Conservation (phyloP, 371 early-diverging fungal species). For the Mucor piriformis region DNA sequence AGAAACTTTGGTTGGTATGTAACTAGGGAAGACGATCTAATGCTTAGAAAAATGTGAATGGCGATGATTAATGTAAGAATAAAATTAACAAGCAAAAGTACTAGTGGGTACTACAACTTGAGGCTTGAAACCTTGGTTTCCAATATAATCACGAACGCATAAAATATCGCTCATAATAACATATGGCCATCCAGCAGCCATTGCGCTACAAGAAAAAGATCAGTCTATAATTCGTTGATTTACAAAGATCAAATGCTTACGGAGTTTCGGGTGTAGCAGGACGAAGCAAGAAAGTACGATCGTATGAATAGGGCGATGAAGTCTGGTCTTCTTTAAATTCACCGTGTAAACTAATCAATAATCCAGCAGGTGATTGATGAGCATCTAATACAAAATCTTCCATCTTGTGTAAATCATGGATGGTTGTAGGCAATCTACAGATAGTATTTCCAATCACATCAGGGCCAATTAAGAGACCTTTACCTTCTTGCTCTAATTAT, state of each 20-base stretch:
- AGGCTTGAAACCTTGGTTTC: conserved; percentile 41
- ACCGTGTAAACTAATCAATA: conserved; percentile 51
- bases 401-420: conserved; percentile 43
- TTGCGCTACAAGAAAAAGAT: conserved; percentile 31
- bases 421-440: conserved; percentile 47
- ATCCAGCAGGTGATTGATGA: conserved; percentile 46
- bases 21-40: too few species aligned
- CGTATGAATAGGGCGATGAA: conserved; percentile 45
- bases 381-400: conserved; percentile 57
- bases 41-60: too few species aligned
- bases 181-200: conserved; percentile 53
- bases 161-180: conserved; percentile 59
- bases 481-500: conserved; percentile 32
- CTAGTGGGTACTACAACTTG: conserved; percentile 18
- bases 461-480: conserved; percentile 36
- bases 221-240: not conserved
- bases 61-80: too few species aligned
- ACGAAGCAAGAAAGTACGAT: conserved; percentile 58
- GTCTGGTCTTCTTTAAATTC: conserved; percentile 56
- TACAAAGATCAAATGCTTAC: conserved; percentile 31
- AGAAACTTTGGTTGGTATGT: too few species aligned
- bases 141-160: conserved; percentile 50
- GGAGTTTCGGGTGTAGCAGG: conserved; percentile 54
- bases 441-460: conserved; percentile 44
- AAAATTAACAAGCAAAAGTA: conserved; percentile 20